Evolutionary conservation across 805 yeast species (phyloP).

Genomic region (Tetrapisispora arboricola): DNA sequence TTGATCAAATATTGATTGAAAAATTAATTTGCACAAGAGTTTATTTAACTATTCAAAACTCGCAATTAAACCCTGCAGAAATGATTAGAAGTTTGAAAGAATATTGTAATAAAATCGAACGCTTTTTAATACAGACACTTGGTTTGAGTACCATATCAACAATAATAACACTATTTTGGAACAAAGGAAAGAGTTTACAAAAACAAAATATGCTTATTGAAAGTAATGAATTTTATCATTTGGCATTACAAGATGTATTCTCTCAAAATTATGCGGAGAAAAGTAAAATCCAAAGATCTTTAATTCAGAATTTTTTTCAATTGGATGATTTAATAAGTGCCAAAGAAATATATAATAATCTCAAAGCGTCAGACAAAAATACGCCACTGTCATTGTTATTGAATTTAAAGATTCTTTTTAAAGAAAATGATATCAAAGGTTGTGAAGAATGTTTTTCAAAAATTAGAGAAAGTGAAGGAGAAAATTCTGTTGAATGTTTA

Average conservation of each 20-base stretch:
- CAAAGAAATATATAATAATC: conserved; percentile 12
- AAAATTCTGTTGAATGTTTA: conserved; percentile 26
- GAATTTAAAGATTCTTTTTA: conserved; percentile 19
- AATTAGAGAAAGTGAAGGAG: conserved; percentile 29
- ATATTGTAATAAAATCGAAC: conserved; percentile 24
- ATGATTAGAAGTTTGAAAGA: conserved; percentile 14
- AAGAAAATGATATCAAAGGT: conserved; percentile 8
- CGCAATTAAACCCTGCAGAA: conserved; percentile 15
- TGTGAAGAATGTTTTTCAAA: conserved; percentile 24
- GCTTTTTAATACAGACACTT: conserved; percentile 17
- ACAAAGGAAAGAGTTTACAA: conserved; percentile 26
- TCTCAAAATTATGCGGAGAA: conserved; percentile 23
- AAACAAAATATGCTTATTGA: conserved; percentile 16
- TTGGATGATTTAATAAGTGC: conserved; percentile 16
- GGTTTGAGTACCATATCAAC: conserved; percentile 26
- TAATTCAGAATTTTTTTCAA: conserved; percentile 24
- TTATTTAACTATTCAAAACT: conserved; percentile 19
- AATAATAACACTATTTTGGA: conserved; percentile 32
- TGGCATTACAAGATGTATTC: conserved; percentile 20
- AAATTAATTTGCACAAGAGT: conserved; percentile 22
- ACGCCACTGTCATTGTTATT: conserved; percentile 28
- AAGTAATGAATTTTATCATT: conserved; percentile 20
- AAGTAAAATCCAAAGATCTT: conserved; percentile 32
- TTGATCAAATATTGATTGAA: conserved; percentile 22
- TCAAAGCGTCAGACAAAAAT: conserved; percentile 17